Percentiles rank a stretch among this genome's conserved stretches.
Conservation (phyloP, 257 asterid species). For the Salvia splendens region DNA sequence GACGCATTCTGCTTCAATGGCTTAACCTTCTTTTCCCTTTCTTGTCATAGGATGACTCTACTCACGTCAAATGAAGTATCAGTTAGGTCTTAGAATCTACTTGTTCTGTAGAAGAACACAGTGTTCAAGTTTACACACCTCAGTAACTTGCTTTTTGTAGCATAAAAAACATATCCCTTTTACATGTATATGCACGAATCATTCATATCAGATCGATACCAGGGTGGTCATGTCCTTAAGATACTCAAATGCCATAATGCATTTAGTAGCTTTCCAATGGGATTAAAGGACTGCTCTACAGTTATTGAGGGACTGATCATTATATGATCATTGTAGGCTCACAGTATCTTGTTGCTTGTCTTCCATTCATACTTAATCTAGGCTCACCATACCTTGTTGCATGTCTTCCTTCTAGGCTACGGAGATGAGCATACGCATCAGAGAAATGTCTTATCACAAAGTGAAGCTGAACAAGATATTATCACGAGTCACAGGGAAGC, state of each 20-base stretch:
- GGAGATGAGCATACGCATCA: constrained; percentile 78
- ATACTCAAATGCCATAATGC: background rate
- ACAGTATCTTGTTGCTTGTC: no score
- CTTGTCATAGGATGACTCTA: background rate
- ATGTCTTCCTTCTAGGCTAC: constrained; percentile 53
- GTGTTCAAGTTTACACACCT: background rate
- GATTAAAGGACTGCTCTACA: background rate
- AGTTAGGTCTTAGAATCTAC: background rate
- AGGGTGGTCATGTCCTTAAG: background rate
- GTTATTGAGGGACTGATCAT: background rate
- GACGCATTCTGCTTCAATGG: background rate
- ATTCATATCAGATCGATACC: constrained; percentile 1
- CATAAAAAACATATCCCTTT: background rate
- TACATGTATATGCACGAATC: background rate
- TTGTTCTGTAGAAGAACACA: background rate
- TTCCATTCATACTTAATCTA: background rate
- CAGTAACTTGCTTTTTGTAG: background rate
- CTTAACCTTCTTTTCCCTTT: background rate
- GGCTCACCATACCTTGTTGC: constrained; percentile 14
- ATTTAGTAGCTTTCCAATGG: background rate
- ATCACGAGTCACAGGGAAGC: constrained; percentile 80
- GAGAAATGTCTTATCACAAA: constrained; percentile 84
- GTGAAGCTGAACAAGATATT: constrained; percentile 82
- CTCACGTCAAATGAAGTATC: background rate
- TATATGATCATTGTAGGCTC: no score